Evolutionary conservation across 2,329 filamentous ascomycete species (phyloP).

Genomic region (Colletotrichum sp.): DNA sequence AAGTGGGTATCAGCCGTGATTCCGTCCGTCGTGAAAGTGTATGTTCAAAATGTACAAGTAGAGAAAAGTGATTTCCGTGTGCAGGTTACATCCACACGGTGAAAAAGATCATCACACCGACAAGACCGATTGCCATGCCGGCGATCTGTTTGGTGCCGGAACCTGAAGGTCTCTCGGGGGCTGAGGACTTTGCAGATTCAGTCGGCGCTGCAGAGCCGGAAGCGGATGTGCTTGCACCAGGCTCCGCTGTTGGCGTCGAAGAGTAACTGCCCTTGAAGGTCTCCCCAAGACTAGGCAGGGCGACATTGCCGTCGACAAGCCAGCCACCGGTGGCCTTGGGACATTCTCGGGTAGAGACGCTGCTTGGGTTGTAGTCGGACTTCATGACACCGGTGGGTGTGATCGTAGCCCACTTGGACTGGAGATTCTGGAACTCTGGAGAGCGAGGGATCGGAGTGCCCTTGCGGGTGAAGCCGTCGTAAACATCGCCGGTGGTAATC

Average conservation of each 20-base stretch:
- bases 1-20: constrained; percentile 15
- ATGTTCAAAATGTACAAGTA: constrained; percentile 9
- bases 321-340: constrained; percentile 74
- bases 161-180: constrained; percentile 35
- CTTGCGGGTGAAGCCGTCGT: constrained; percentile 71
- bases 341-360: constrained; percentile 70
- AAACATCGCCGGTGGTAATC: constrained; percentile 58
- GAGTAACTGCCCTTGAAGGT: constrained; percentile 36
- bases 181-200: constrained; percentile 34
- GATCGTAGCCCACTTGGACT: constrained; percentile 76
- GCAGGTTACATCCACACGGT: constrained; percentile 50
- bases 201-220: constrained; percentile 28
- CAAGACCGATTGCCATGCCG: constrained; percentile 54
- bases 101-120: constrained; percentile 57
- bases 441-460: constrained; percentile 76
- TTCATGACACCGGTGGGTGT: constrained; percentile 71
- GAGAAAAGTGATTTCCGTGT: neutral
- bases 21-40: neutral
- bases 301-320: constrained; percentile 73
- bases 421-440: constrained; percentile 82
- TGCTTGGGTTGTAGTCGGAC: constrained; percentile 67
- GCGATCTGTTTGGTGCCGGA: constrained; percentile 51
- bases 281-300: constrained; percentile 73
- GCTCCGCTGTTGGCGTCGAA: constrained; percentile 18
- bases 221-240: neutral